A percentile compares a stretch with the other conserved stretches of the same genome.
These are phyloP conservation scores for Pseudoturritis turrita DNA, from an alignment of 345 rosid species.

Conservation along the genomic window DNA sequence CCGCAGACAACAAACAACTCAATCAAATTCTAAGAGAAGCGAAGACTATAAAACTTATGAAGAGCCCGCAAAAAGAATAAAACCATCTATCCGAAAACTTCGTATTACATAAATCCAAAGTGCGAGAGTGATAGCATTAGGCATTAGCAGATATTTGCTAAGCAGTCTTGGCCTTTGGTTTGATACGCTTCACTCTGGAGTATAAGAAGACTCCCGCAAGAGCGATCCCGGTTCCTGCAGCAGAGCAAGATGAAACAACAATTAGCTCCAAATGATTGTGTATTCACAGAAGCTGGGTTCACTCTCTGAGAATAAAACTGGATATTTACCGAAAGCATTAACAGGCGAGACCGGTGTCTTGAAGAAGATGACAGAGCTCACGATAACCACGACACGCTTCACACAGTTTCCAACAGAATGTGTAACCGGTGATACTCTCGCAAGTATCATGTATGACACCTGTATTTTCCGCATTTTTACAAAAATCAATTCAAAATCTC, in stretches of 20 bases:
- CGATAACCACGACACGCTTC: slow-evolving; percentile 99
- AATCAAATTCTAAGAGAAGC: background rate
- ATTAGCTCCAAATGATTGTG: slow-evolving; percentile 12
- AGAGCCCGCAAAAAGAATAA: slow-evolving; percentile 15
- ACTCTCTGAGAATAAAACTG: background rate
- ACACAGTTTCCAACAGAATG: slow-evolving; percentile 99
- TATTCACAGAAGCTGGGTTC: background rate
- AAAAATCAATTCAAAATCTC: background rate
- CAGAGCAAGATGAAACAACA: slow-evolving; percentile 10
- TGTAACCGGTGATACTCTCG: slow-evolving; percentile 95
- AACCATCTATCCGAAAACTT: slow-evolving; percentile 22
- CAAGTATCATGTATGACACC: slow-evolving; percentile 96
- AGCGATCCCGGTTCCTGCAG: slow-evolving; percentile 87
- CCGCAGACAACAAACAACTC: background rate
- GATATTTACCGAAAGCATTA: slow-evolving; percentile 68
- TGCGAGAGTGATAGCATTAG: background rate
- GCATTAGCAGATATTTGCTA: slow-evolving; percentile 25
- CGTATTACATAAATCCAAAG: slow-evolving; percentile 1
- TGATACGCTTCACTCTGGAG: slow-evolving; percentile 91
- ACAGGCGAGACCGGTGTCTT: slow-evolving; percentile 73
- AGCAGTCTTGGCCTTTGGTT: slow-evolving; percentile 78
- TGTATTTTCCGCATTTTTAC: slow-evolving; percentile 23
- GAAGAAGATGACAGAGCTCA: slow-evolving; percentile 95
- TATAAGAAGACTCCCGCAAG: slow-evolving; percentile 94
- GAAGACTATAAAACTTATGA: slow-evolving; percentile 4